A percentile compares a stretch with the other conserved stretches of the same genome.
Evolutionary conservation across 1,139 yeast genomes (phyloP).

Genomic region (Kluyveromyces sp.): DNA sequence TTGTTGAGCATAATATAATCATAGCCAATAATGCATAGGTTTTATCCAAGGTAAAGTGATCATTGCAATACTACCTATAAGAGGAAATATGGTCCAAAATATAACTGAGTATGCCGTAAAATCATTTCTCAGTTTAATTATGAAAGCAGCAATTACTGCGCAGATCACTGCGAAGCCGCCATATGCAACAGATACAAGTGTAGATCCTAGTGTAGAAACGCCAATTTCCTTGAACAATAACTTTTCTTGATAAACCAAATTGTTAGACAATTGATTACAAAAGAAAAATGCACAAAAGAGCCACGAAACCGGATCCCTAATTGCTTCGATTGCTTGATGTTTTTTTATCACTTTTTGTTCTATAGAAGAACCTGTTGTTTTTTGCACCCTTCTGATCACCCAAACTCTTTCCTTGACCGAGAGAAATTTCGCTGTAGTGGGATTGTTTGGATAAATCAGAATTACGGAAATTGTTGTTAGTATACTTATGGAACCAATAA

Average conservation of each 20-base stretch:
- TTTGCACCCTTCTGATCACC: slow-evolving; percentile 47
- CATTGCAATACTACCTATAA: slow-evolving; percentile 40
- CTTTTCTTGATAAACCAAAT: slow-evolving; percentile 41
- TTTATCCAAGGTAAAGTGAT: slow-evolving; percentile 36
- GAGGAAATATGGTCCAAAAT: slow-evolving; percentile 37
- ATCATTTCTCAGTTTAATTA: slow-evolving; percentile 18
- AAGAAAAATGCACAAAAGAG: slow-evolving; percentile 35
- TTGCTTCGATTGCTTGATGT: slow-evolving; percentile 37
- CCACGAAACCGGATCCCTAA: slow-evolving; percentile 44
- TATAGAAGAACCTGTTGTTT: slow-evolving; percentile 32
- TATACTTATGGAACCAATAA: neutral
- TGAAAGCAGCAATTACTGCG: slow-evolving; percentile 30
- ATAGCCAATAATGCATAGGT: slow-evolving; percentile 39
- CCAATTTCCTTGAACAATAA: slow-evolving; percentile 38
- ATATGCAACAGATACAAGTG: slow-evolving; percentile 46
- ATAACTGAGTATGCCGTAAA: slow-evolving; percentile 21
- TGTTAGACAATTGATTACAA: slow-evolving; percentile 40
- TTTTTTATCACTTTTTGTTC: slow-evolving; percentile 40
- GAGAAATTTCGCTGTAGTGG: slow-evolving; percentile 47
- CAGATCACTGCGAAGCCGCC: slow-evolving; percentile 38
- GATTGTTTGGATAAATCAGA: slow-evolving; percentile 46
- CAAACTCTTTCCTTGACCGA: slow-evolving; percentile 41
- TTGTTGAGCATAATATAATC: slow-evolving; percentile 34
- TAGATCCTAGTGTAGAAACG: slow-evolving; percentile 38
- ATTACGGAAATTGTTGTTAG: neutral